These are phyloP conservation scores for Collybia sp. DNA, from an alignment of 768 basidiomycete genomes.

Conservation along the genomic window DNA sequence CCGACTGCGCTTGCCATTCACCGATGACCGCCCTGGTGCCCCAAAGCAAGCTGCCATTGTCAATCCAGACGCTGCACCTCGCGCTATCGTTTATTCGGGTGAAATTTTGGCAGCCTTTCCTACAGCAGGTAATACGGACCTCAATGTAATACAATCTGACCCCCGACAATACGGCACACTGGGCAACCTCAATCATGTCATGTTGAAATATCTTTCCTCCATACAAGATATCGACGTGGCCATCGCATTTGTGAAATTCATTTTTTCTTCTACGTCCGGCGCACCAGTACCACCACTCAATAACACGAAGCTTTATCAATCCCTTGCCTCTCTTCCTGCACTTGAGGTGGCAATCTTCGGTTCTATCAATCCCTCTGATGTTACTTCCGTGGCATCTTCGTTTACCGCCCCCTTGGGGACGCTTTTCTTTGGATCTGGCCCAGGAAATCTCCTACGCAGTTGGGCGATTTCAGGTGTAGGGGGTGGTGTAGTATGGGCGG, in stretches of 20 bases:
- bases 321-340: slow-evolving; percentile 41
- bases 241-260: slow-evolving; percentile 42
- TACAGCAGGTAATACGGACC: slow-evolving; percentile 18
- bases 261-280: slow-evolving; percentile 29
- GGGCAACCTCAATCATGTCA: slow-evolving; percentile 48
- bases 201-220: slow-evolving; percentile 50
- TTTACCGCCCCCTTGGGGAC: slow-evolving; percentile 43
- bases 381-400: slow-evolving; percentile 42
- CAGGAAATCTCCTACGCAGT: slow-evolving; percentile 40
- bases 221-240: slow-evolving; percentile 42
- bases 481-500: slow-evolving; percentile 44
- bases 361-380: slow-evolving; percentile 41
- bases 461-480: slow-evolving; percentile 46
- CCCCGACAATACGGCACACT: slow-evolving; percentile 54
- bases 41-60: slow-evolving; percentile 49
- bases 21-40: slow-evolving; percentile 34
- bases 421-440: slow-evolving; percentile 57
- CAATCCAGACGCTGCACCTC: slow-evolving; percentile 34
- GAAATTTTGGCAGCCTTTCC: slow-evolving; percentile 45
- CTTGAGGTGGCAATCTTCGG: slow-evolving; percentile 68
- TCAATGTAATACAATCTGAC: slow-evolving; percentile 31
- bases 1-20: slow-evolving; percentile 53
- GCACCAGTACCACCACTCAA: slow-evolving; percentile 35
- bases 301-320: slow-evolving; percentile 31
- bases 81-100: slow-evolving; percentile 49